Evolutionary conservation across 805 yeast genomes (phyloP), one percentile per base, ranked within the genome.

Genomic region (Clavispora phyllophila): DNA sequence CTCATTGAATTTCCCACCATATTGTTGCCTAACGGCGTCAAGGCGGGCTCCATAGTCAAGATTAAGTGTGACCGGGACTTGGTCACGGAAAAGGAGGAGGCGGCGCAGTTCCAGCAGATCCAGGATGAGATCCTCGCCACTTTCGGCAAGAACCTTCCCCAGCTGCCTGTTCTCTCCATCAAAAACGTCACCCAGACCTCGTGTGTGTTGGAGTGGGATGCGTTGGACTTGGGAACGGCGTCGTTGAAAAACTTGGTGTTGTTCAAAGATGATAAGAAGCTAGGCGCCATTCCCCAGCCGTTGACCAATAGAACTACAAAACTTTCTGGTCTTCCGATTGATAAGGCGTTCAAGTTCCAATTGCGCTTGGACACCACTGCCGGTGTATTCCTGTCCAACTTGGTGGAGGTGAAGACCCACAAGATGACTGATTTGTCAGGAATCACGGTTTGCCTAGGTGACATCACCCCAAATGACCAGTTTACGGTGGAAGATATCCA

Each of bases 1-100:
- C 73, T 91, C 47, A 90, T 93, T 50, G 99, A 93, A 58, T 93
- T 91, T 56, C 99, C 99, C n/a, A 88, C 98, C 3, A 81, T 91
- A 44, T 70, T 93, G 42, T 70, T 93, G 36, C 99, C 99, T 8
- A 85, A 83, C 53, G 90, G 91, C 31, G 93, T 90, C 27, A 76
- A 78, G 50, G 95, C 98, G 1, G 99, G 99, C 2, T 86, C 96
- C 10, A 84, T 93, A 41, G 87, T 93, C 39, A 84, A 84, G 54
- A 82, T 93, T 61, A 78, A 73, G 45, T 90, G 96, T 61, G 89
- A 84, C 40, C 82, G 86, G 48, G 95, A 90, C 57, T 55, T 71
- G 3, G 78, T 73, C 35, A 76, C 81, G 28, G 96, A 91, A 58
- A 53, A 60, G 29, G 65, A 68, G 45, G 93, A 87, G 55, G 67